Evolutionary conservation across 306 rosid species (phyloP).

Genomic region (Ochetophila trinervis): DNA sequence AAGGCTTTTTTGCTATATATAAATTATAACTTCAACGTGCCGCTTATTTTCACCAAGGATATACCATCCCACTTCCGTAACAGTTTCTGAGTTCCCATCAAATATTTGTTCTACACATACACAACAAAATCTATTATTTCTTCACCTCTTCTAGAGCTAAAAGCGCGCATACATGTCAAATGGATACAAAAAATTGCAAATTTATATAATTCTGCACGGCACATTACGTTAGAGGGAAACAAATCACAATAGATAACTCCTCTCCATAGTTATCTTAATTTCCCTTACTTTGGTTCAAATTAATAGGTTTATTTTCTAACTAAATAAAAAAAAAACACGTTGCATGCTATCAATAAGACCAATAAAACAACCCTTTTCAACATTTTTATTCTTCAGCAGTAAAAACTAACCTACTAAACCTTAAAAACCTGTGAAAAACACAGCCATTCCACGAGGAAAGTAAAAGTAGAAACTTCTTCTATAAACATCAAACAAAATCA

Average conservation of each 20-base stretch:
- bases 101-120: conserved; percentile 29
- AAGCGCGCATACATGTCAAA: background rate
- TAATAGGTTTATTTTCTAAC: background rate
- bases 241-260: no score
- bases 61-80: conserved; percentile 69
- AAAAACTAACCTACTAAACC: background rate
- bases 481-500: no score
- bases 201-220: no score
- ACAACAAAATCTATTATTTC: background rate
- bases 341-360: background rate
- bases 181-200: background rate
- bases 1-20: no score
- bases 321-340: background rate
- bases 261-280: no score
- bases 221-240: no score
- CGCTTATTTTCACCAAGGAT: conserved; percentile 78
- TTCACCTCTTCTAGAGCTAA: background rate
- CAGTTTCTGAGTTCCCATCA: conserved; percentile 23
- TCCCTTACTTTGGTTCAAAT: no score
- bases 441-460: background rate
- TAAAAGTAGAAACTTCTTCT: no score
- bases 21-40: no score
- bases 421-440: background rate
- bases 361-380: background rate
- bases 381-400: background rate